These are phyloP conservation scores for Tremella fuciformis DNA, from an alignment of 768 basidiomycete genomes.

Conservation along the genomic window DNA sequence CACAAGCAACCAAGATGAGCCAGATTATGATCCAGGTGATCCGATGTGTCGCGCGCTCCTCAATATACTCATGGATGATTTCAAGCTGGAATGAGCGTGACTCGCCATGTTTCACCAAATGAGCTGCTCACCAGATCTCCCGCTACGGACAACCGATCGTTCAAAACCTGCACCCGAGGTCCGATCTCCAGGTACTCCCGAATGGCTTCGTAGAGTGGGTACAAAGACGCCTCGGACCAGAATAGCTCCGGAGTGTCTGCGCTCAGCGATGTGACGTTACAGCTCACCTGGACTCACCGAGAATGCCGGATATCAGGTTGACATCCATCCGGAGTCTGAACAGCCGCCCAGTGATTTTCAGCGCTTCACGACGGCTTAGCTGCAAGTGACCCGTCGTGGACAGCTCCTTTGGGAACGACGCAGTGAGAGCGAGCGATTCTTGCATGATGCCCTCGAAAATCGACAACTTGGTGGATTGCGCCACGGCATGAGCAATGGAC, in stretches of 20 bases:
- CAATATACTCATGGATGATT: constrained; percentile 88
- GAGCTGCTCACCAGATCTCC: constrained; percentile 72
- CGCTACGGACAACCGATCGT: constrained; percentile 81
- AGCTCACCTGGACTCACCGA: constrained; percentile 53
- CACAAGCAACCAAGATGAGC: constrained; percentile 81
- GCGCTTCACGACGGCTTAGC: constrained; percentile 73
- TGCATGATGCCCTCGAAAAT: constrained; percentile 78
- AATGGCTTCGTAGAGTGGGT: constrained; percentile 85
- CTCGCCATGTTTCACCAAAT: neutral
- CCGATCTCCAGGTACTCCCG: constrained; percentile 93
- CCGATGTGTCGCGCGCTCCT: constrained; percentile 81
- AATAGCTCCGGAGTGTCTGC: constrained; percentile 85
- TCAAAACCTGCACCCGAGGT: constrained; percentile 74
- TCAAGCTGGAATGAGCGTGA: constrained; percentile 62
- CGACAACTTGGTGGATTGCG: constrained; percentile 87
- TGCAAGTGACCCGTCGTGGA: constrained; percentile 72
- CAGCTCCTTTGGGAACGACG: constrained; percentile 78
- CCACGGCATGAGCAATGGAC: constrained; percentile 90
- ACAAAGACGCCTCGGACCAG: constrained; percentile 88
- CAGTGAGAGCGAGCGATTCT: constrained; percentile 73
- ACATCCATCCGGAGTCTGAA: constrained; percentile 87
- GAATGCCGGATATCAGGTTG: constrained; percentile 85
- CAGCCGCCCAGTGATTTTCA: constrained; percentile 77
- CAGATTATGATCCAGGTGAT: constrained; percentile 83
- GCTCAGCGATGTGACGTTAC: neutral